Base-by-base conservation (phyloP, 371 early-diverging fungal species). In the Parasitella parasitica region DNA sequence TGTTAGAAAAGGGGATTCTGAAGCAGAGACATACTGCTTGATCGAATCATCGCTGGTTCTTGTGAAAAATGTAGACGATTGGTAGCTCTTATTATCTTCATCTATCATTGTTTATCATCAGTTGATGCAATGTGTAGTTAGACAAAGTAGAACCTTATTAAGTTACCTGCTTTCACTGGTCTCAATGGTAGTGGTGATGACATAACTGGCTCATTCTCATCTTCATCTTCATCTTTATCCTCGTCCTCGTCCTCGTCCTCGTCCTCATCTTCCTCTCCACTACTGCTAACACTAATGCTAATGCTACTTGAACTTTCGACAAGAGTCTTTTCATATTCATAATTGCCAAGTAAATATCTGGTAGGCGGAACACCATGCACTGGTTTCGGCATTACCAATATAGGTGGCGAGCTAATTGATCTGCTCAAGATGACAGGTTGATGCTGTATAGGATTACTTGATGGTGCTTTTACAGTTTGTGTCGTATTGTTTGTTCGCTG, bases 361-460 rank as follows among this genome's bases (percentile, higher is more conserved):
- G 67, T 67, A 13, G 62, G 67, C 13, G 61, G 57, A 11, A 67
- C n/a, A 35, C 61, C 32, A 43, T 66, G 46, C 26, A 49, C 20
- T 20, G 66, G 66, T 54, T 61, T 67, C 6, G 67, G 62, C 67
- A 67, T 67, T 3, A 62, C 32, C 13, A 61, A 30, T 12, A 46
- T 32, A 38, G 63, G 63, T 32, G 63, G 67, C 13, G 54, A 59
- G 18, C 64, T 64, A 20, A 59, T 46, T 22, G 59, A 64, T 58
- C 64, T 30, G 41, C 38, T 30, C 6, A 54, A 54, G 22, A 22
- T 34, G 8, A 54, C 20, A 6, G 38, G 41, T 15, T 36, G 22
- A 16, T 35, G 37, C 18, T 55, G 56, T n/a, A 49, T 22, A 12
- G 43, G 43, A 20, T 20, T 20, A 22, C 22, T 43, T 7, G 43